Evolutionary conservation across 2,329 filamentous ascomycete genomes (phyloP), one percentile per base, ranked within the genome.

Genomic region (Trichoderma koningii): DNA sequence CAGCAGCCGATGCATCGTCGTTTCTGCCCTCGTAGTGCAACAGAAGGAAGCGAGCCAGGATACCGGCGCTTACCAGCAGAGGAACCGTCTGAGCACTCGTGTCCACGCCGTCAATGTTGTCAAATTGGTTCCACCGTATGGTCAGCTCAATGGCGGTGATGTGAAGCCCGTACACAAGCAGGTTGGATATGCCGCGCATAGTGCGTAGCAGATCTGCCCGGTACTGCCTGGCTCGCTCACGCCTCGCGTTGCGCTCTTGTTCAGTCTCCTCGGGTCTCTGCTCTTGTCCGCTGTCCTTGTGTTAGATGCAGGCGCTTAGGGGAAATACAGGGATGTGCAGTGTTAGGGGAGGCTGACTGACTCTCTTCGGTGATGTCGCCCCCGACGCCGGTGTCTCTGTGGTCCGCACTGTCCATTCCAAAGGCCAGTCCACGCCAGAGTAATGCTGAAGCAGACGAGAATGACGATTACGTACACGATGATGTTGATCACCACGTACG

Each of bases 81-180:
- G 76, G 75, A 3, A 77, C 68, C 4, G 73, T 57, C 59, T 78
- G 76, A 0, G 72, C 72, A 1, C 70, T 63, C 0, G 73, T 71
- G 17, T 70, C 68, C 12, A 78, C 64, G 7, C 69, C 65, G 34
- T 72, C 68, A 19, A 70, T 66, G 7, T 48, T 64, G 3, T 69
- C 38, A 12, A 77, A 66, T 15, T 69, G 48, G 41, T 78, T 78
- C 75, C 76, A 78, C 1, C 52, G 52, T 3, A 78, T 68, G 3
- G 75, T 67, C 6, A 77, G 69, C 57, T 78, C 76, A 53, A 77
- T 69, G 4, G 73, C 73, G 1, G 72, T 64, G 15, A 76, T 68
- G 5, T 76, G 66, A 17, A 76, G 68, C 34, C 67, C 70, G 15
- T 75, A 74, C 9, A 76, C 68, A 17, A 66, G 67, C 34, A 72